These are phyloP conservation scores for Tremellales sp. DNA, from an alignment of 1,284 basidiomycete species.

Conservation along the genomic window DNA sequence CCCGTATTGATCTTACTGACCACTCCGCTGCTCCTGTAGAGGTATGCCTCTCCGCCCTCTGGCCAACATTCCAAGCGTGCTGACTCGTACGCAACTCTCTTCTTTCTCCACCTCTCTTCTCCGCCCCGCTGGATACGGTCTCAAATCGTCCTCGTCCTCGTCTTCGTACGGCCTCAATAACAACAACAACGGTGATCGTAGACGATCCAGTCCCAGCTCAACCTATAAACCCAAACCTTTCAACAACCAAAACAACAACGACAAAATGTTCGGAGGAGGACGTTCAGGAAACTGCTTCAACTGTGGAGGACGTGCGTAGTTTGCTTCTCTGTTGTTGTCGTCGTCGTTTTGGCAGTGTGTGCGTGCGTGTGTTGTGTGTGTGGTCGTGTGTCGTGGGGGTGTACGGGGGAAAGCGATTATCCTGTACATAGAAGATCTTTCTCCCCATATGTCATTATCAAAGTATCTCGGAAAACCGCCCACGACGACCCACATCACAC, in stretches of 20 bases:
- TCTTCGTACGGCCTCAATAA: too few relatives aligned
- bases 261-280: slow-evolving; percentile 38
- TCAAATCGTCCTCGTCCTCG: too few relatives aligned
- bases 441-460: background rate
- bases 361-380: slow-evolving; percentile 14
- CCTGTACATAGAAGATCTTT: slow-evolving; percentile 23
- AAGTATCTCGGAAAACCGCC: background rate
- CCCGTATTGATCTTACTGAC: too few relatives aligned
- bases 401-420: slow-evolving; percentile 35
- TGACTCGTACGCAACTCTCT: too few relatives aligned
- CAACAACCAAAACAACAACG: slow-evolving; percentile 13
- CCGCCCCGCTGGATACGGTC: too few relatives aligned
- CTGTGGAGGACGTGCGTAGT: slow-evolving; percentile 46
- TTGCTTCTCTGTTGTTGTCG: slow-evolving; percentile 18
- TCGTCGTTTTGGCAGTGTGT: slow-evolving; percentile 11
- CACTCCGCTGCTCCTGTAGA: too few relatives aligned
- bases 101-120: too few relatives aligned
- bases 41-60: too few relatives aligned
- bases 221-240: background rate
- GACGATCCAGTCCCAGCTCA: too few relatives aligned
- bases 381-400: slow-evolving; percentile 11
- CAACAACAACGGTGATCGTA: too few relatives aligned
- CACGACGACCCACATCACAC: slow-evolving; percentile 1
- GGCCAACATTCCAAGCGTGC: too few relatives aligned
- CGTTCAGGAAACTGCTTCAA: slow-evolving; percentile 47